Percentiles rank a stretch among this genome's conserved stretches.
Evolutionary conservation across 2,329 filamentous ascomycete genomes (phyloP).

Genomic region (Ceratocystis cubensis): DNA sequence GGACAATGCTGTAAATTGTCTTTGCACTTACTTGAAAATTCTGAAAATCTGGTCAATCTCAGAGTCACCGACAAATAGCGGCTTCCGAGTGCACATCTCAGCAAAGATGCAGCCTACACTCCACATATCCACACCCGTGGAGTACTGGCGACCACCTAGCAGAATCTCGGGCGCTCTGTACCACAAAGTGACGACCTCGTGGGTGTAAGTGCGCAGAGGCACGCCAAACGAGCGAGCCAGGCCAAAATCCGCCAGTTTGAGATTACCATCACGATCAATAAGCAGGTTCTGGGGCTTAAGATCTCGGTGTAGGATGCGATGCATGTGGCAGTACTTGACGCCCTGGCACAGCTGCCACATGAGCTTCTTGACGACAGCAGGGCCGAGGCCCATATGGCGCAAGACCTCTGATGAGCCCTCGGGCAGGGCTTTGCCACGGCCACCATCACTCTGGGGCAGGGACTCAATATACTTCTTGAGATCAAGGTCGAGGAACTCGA

Average conservation of each 20-base stretch:
- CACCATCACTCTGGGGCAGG: slow-evolving; percentile 69
- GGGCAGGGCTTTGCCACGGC: slow-evolving; percentile 71
- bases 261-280: slow-evolving; percentile 73
- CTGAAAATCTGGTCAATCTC: slow-evolving; percentile 37
- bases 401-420: slow-evolving; percentile 57
- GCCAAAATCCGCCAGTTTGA: slow-evolving; percentile 85
- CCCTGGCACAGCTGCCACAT: slow-evolving; percentile 80
- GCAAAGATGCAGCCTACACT: slow-evolving; percentile 89
- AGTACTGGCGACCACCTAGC: slow-evolving; percentile 81
- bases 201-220: slow-evolving; percentile 79
- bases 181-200: slow-evolving; percentile 91
- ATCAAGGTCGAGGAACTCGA: slow-evolving; percentile 82
- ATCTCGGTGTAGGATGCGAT: slow-evolving; percentile 76
- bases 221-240: slow-evolving; percentile 84
- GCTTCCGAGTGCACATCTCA: slow-evolving; percentile 91
- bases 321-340: slow-evolving; percentile 77
- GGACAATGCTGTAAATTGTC: background rate
- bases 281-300: slow-evolving; percentile 84
- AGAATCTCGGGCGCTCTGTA: slow-evolving; percentile 86
- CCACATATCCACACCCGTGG: slow-evolving; percentile 93
- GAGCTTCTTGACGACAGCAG: slow-evolving; percentile 81
- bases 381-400: slow-evolving; percentile 57
- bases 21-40: slow-evolving; percentile 50
- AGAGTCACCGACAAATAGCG: slow-evolving; percentile 85
- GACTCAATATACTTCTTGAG: slow-evolving; percentile 96